Base-by-base conservation (phyloP, 805 yeast species). In the Sugiyamaella lignohabitans region DNA sequence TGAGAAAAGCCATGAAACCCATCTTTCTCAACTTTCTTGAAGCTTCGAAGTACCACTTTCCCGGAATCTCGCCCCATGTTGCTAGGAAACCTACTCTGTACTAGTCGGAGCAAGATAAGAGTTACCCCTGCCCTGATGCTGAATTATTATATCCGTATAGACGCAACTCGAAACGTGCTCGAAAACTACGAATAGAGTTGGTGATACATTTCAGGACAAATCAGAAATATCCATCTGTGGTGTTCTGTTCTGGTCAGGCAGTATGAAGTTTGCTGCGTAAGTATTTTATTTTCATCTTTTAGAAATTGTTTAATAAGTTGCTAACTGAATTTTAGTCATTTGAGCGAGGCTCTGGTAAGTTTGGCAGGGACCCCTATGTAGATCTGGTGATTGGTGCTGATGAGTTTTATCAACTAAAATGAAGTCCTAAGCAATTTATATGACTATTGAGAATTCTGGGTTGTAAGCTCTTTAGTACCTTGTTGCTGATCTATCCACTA, bases 341-440 rank as follows among this genome's bases (percentile, higher is more conserved):
- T 62, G 17, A 50, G 53, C 37, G 65, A 62, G 30, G 57, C 54
- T 39, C 54, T 58, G 51, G 64, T 59, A 40, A 17, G 58, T 45
- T n/a, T n/a, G n/a, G n/a, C n/a, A n/a, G n/a, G n/a, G n/a, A n/a
- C n/a, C n/a, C n/a, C n/a, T n/a, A n/a, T n/a, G n/a, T n/a, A n/a
- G n/a, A n/a, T n/a, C n/a, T n/a, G n/a, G n/a, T n/a, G n/a, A n/a
- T n/a, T n/a, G n/a, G n/a, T n/a, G n/a, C n/a, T n/a, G n/a, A n/a
- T n/a, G n/a, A n/a, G n/a, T n/a, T n/a, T n/a, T n/a, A n/a, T n/a
- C n/a, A n/a, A n/a, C n/a, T n/a, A n/a, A n/a, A n/a, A n/a, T n/a
- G n/a, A 21, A 11, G 3, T 27, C 18, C 23, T 3, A 4, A 40
- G 32, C 10, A 24, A 2, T 11, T 24, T 16, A 14, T 29, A 24